Percentiles rank a stretch among this genome's conserved stretches.
These are phyloP conservation scores for Capsicum chinense DNA, from an alignment of 257 asterid species.

Conservation along the genomic window DNA sequence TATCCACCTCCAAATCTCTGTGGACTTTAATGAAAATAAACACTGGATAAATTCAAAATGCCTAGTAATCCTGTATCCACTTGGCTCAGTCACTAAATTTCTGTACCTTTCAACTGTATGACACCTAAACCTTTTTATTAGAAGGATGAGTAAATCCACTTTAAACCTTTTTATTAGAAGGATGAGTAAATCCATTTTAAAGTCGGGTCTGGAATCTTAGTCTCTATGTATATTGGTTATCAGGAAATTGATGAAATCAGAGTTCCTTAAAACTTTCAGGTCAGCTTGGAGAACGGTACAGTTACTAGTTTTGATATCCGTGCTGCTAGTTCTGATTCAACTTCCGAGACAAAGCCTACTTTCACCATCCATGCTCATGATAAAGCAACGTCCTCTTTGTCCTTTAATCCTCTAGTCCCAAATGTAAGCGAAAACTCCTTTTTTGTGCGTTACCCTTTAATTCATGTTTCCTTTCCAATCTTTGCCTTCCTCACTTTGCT, in stretches of 20 bases:
- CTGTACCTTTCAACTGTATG: background rate
- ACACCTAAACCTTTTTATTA: background rate
- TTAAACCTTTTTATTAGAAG: no score
- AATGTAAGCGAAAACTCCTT: slow-evolving; percentile 49
- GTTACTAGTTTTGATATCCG: slow-evolving; percentile 75
- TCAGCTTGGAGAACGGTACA: slow-evolving; percentile 82
- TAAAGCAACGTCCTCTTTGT: slow-evolving; percentile 74
- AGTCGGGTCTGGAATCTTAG: background rate
- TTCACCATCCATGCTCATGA: slow-evolving; percentile 94
- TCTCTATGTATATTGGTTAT: background rate
- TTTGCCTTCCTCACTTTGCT: background rate
- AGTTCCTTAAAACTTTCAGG: slow-evolving; percentile 53
- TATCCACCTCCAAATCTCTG: background rate
- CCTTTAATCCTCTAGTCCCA: slow-evolving; percentile 64
- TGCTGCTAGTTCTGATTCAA: slow-evolving; percentile 53
- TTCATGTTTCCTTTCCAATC: background rate
- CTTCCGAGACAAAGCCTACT: slow-evolving; percentile 61
- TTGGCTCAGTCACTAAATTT: background rate
- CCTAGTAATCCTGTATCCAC: background rate
- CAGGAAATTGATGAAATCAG: background rate
- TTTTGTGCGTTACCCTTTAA: background rate
- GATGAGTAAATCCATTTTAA: background rate
- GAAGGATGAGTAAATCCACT: background rate
- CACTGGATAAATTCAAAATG: background rate
- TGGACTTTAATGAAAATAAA: background rate